These are phyloP conservation scores for Arabidopsis suecica DNA, from an alignment of 345 rosid genomes.

Conservation along the genomic window DNA sequence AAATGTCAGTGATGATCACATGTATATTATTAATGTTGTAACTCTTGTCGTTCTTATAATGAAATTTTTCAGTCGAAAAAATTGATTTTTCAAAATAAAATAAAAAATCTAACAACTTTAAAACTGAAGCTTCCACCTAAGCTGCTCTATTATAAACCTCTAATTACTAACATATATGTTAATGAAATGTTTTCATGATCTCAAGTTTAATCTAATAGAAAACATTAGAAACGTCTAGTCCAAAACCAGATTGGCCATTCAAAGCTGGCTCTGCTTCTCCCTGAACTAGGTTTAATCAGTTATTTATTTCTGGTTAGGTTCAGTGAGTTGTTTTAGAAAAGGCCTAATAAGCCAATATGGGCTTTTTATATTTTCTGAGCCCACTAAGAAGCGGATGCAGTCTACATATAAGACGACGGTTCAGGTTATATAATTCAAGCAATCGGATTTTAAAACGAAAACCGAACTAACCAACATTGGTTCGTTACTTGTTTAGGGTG, in stretches of 20 bases:
- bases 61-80: too few relatives aligned
- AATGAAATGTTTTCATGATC: not conserved
- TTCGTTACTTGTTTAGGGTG: too few relatives aligned
- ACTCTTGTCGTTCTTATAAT: too few relatives aligned
- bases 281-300: not conserved
- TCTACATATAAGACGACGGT: not conserved
- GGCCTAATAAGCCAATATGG: not conserved
- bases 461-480: too few relatives aligned
- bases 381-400: not conserved
- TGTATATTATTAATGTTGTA: slow-evolving; percentile 19
- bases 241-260: not conserved
- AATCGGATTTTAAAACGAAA: too few relatives aligned
- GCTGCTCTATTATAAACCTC: not conserved
- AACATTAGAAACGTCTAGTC: not conserved
- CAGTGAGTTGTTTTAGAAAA: not conserved
- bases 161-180: slow-evolving; percentile 2
- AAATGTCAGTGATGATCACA: slow-evolving; percentile 39
- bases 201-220: not conserved
- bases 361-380: not conserved
- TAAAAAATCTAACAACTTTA: not conserved
- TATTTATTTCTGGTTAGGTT: not conserved
- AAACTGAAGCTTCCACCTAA: not conserved
- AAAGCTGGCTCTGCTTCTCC: not conserved
- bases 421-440: not conserved
- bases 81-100: too few relatives aligned